Percentiles rank a stretch among this genome's conserved stretches.
phyloP scores from a whole-genome alignment of 192 early-diverging fungal genomes.

The Gryganskiella cystojenkinii region DNA sequence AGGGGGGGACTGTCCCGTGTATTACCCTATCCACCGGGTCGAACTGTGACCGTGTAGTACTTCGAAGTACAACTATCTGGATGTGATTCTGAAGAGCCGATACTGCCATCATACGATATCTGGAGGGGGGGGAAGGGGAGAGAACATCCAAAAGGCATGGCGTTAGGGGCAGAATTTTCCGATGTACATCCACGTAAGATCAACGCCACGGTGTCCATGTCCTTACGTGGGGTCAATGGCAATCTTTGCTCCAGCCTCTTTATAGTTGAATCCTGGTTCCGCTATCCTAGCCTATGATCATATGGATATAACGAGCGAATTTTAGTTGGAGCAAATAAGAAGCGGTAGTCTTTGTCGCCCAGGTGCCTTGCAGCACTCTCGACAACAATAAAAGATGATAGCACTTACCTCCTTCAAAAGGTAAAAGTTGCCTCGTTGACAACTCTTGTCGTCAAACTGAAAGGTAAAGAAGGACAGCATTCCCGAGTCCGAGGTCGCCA shows the following conservation, averaged over 20 bases:
- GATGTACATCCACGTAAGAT: background rate
- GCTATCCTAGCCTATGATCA: slow-evolving; percentile 22
- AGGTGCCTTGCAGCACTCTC: no score
- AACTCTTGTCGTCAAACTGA: slow-evolving; percentile 73
- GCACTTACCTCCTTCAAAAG: slow-evolving; percentile 34
- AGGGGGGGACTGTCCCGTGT: no score
- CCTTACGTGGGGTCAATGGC: slow-evolving; percentile 43
- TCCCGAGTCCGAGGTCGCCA: slow-evolving; percentile 50
- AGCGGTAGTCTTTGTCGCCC: background rate
- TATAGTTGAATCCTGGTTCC: slow-evolving; percentile 24
- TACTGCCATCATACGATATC: slow-evolving; percentile 24
- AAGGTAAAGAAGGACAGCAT: slow-evolving; percentile 64
- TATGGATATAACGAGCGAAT: background rate
- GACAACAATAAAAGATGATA: background rate
- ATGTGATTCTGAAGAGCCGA: slow-evolving; percentile 29
- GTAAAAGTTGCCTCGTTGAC: slow-evolving; percentile 16
- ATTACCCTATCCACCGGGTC: slow-evolving; percentile 39
- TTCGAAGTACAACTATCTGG: slow-evolving; percentile 27
- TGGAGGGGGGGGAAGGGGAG: background rate
- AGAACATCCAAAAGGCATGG: background rate
- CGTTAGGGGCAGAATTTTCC: background rate
- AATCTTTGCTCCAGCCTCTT: slow-evolving; percentile 20
- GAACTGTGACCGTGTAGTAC: slow-evolving; percentile 19
- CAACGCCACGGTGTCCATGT: no score
- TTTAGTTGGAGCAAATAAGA: no score